These are phyloP conservation scores for Rhinocladiella mackenziei DNA, from an alignment of 2,329 filamentous ascomycete species.

Conservation along the genomic window DNA sequence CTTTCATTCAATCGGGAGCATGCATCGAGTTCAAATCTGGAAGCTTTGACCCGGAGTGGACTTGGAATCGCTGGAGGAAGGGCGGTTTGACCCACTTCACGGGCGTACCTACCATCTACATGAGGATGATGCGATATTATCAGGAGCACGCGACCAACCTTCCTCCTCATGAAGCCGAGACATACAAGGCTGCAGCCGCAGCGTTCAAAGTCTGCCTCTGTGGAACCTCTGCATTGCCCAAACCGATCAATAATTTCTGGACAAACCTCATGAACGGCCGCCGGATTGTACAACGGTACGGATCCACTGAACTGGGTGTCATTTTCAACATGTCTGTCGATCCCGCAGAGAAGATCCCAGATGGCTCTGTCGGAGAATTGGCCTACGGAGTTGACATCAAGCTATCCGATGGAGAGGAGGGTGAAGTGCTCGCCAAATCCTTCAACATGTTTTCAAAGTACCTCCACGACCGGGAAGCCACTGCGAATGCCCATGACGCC, in stretches of 20 bases:
- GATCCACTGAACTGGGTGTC: constrained; percentile 44
- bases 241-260: constrained; percentile 52
- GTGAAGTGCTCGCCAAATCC: constrained; percentile 44
- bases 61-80: constrained; percentile 39
- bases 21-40: constrained; percentile 44
- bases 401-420: constrained; percentile 45
- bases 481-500: constrained; percentile 27
- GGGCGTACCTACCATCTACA: constrained; percentile 45
- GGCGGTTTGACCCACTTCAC: constrained; percentile 38
- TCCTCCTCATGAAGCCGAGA: constrained; percentile 24
- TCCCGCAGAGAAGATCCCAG: constrained; percentile 26
- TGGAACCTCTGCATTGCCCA: constrained; percentile 47
- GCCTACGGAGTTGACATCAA: constrained; percentile 41
- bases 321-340: constrained; percentile 42
- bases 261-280: constrained; percentile 40
- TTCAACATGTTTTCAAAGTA: constrained; percentile 43
- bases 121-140: constrained; percentile 39
- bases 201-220: constrained; percentile 29
- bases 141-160: constrained; percentile 27
- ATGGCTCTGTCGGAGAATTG: constrained; percentile 35
- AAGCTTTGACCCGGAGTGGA: constrained; percentile 37
- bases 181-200: constrained; percentile 43
- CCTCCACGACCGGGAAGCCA: constrained; percentile 35
- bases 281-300: constrained; percentile 44
- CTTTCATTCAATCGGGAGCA: constrained; percentile 37